Conservation (phyloP, 306 rosid genomes). For the Begonia loranthoides region DNA sequence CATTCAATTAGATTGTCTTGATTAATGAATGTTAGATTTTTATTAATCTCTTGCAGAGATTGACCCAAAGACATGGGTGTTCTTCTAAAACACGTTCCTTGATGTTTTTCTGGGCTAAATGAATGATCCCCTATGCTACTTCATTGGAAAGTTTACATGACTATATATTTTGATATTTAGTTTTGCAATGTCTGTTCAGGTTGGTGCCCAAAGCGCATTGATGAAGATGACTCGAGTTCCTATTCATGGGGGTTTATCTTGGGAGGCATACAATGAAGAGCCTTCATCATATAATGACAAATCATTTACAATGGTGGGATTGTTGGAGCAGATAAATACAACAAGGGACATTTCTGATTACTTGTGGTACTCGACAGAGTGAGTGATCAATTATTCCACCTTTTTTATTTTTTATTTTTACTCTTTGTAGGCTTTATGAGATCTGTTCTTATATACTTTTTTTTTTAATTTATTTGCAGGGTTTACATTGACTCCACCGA, state of each 20-base stretch:
- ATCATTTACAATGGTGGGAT: slow-evolving; percentile 57
- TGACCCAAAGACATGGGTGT: no score
- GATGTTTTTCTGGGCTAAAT: no score
- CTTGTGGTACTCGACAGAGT: slow-evolving; percentile 98
- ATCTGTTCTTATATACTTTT: not conserved
- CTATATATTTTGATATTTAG: not conserved
- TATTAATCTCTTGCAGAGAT: no score
- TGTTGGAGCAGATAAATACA: slow-evolving; percentile 87
- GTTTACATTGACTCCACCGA: slow-evolving; percentile 53
- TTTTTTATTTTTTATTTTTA: not conserved
- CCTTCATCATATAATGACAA: slow-evolving; percentile 52
- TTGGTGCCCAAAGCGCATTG: slow-evolving; percentile 66
- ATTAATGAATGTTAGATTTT: no score
- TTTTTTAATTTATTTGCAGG: slow-evolving; percentile 17
- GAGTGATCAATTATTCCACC: slow-evolving; percentile 25
- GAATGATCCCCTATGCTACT: no score
- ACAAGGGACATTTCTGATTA: slow-evolving; percentile 88
- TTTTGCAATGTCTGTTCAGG: slow-evolving; percentile 22
- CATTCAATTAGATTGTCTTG: no score
- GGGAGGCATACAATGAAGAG: slow-evolving; percentile 79
- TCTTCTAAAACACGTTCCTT: no score
- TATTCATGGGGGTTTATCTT: slow-evolving; percentile 68
- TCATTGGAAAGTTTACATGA: no score
- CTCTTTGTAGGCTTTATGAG: not conserved
- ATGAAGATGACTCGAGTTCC: slow-evolving; percentile 94